Evolutionary conservation across 2,329 filamentous ascomycete species (phyloP).

Genomic region (Leptographium lundbergii): DNA sequence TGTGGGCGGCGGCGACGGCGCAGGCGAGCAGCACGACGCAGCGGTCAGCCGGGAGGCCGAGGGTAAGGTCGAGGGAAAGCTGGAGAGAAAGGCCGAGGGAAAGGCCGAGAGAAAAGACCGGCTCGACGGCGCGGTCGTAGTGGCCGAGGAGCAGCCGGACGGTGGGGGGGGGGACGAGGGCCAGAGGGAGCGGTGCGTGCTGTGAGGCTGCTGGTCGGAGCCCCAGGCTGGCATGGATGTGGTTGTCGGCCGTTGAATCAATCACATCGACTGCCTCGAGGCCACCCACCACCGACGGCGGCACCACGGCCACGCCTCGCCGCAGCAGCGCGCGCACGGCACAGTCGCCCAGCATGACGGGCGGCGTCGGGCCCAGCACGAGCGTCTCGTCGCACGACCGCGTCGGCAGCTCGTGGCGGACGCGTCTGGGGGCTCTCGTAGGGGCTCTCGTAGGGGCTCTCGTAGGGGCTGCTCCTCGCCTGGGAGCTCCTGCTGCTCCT

Average conservation of each 20-base stretch:
- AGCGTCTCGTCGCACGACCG: neutral
- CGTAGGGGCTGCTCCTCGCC: too few species aligned
- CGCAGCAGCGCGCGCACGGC: conserved; percentile 1
- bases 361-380: neutral
- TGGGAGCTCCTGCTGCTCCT: too few species aligned
- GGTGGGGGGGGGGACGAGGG: too few species aligned
- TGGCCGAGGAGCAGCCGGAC: neutral
- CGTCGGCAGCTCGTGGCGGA: neutral
- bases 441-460: too few species aligned
- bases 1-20: conserved; percentile 3
- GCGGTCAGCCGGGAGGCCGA: neutral
- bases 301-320: neutral
- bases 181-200: too few species aligned
- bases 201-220: neutral
- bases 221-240: neutral
- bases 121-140: conserved; percentile 1
- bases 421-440: neutral
- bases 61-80: neutral
- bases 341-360: neutral
- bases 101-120: neutral
- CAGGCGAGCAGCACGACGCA: neutral
- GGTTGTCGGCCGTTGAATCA: too few species aligned
- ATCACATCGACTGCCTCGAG: too few species aligned
- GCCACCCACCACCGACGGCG: neutral
- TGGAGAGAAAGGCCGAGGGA: neutral